Evolutionary conservation across 2,329 filamentous ascomycete species (phyloP).

Genomic region (Colletotrichum noveboracense): DNA sequence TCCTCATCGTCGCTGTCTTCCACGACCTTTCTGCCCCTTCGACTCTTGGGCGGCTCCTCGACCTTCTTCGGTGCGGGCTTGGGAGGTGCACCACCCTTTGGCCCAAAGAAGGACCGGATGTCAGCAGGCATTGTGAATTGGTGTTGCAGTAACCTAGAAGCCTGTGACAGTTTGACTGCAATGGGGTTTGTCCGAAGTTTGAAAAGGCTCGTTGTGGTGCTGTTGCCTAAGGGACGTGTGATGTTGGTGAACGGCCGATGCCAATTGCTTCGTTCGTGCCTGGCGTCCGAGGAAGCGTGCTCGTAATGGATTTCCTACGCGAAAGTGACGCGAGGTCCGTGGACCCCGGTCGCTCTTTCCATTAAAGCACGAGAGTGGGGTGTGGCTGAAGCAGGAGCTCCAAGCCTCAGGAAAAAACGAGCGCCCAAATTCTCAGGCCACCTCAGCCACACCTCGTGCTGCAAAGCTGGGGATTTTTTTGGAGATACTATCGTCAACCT

Average conservation of each 20-base stretch:
- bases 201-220: neutral
- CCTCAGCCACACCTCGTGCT: constrained; percentile 13
- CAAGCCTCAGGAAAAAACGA: constrained; percentile 7
- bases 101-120: constrained; percentile 89
- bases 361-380: neutral
- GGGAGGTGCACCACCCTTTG: constrained; percentile 67
- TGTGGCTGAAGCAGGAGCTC: constrained; percentile 24
- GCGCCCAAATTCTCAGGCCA: constrained; percentile 27
- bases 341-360: constrained; percentile 28
- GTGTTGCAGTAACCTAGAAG: neutral
- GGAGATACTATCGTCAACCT: constrained; percentile 29
- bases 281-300: constrained; percentile 4
- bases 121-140: constrained; percentile 71
- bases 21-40: constrained; percentile 69
- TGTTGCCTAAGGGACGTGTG: constrained; percentile 2
- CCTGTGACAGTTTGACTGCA: neutral
- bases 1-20: constrained; percentile 85
- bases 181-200: neutral
- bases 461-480: constrained; percentile 36
- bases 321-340: constrained; percentile 52
- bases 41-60: constrained; percentile 48
- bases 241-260: neutral
- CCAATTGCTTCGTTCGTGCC: neutral
- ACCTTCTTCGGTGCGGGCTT: constrained; percentile 52
- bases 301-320: constrained; percentile 30